Evolutionary conservation across 2,329 filamentous ascomycete genomes (phyloP), one percentile per base, ranked within the genome.

Genomic region (Pseudocercospora musae): DNA sequence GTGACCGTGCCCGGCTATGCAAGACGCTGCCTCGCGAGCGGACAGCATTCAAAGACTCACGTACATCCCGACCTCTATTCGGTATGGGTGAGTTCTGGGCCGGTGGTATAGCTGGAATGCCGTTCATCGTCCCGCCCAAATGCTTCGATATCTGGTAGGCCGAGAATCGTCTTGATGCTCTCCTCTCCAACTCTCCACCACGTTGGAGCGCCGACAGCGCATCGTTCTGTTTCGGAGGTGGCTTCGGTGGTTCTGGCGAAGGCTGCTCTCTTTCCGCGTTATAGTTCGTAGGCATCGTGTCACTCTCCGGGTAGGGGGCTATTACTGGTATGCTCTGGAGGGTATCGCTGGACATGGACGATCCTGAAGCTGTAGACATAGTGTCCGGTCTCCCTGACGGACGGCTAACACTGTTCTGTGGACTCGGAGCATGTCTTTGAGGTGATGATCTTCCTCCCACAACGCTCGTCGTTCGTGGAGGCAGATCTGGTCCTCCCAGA

Each of bases 81-180:
- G 93, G 93, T 66, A 94, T 84, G 1, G 91, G 91, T 3, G 89
- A 89, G 64, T 88, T 92, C 73, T 96, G 92, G 18, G 82, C 76
- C 4, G 90, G 82, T 25, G 94, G 92, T 20, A 98, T 85, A 72
- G 96, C 90, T 6, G 93, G 92, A 15, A 98, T 89, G 20, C 91
- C 92, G 76, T 88, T 92, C 15, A 90, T 85, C 42, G 89, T 88
- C 15, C 87, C 85, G 10, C 94, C 94, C 1, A 98, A 81, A 71
- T 96, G 92, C 74, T 97, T 98, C 50, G 92, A 91, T 69, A 99
- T 96, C 73, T 99, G 95, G 74, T 98, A 99, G 58, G 92, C 90
- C 1, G 95, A 98, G 74, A 98, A 99, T 72, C 95, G 84, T 69
- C 94, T 85, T 13, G 95, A 99, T 0, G 95, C 95, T 74, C 95